Percentiles rank a stretch among this genome's conserved stretches.
Conservation (phyloP, 208 protist species). For the Naegleria gruberi region DNA sequence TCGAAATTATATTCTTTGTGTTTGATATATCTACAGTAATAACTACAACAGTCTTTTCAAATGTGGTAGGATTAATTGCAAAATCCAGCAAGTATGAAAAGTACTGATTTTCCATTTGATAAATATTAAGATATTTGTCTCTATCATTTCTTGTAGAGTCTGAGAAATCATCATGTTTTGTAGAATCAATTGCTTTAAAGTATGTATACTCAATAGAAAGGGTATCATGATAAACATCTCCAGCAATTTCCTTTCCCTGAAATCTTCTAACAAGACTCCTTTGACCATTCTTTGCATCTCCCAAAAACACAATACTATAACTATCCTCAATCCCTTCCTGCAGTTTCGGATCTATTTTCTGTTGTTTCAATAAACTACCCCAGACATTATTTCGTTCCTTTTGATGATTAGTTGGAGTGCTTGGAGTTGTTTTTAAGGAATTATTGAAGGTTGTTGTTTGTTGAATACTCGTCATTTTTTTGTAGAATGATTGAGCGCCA, state of each 20-base stretch:
- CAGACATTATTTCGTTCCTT: background rate
- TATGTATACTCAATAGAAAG: background rate
- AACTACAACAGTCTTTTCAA: background rate
- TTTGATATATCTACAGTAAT: background rate
- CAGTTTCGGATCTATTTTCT: background rate
- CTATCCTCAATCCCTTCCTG: background rate
- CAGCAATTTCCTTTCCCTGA: background rate
- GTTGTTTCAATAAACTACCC: background rate
- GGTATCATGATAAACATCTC: background rate
- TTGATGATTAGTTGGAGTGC: too few species aligned
- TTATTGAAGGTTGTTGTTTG: background rate
- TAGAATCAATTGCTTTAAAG: background rate
- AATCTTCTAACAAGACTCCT: background rate
- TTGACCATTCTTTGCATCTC: background rate
- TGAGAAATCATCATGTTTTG: background rate
- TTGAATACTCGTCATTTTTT: background rate
- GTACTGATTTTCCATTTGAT: background rate
- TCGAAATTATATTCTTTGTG: background rate
- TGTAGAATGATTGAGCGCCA: background rate
- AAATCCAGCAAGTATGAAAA: background rate
- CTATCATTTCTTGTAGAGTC: background rate
- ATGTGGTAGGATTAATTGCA: background rate
- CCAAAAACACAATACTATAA: background rate
- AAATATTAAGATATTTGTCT: background rate
- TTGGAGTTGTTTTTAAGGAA: background rate